Evolutionary conservation across 2,329 filamentous ascomycete genomes (phyloP), one percentile per base, ranked within the genome.

Genomic region (Hirsutella thompsonii): DNA sequence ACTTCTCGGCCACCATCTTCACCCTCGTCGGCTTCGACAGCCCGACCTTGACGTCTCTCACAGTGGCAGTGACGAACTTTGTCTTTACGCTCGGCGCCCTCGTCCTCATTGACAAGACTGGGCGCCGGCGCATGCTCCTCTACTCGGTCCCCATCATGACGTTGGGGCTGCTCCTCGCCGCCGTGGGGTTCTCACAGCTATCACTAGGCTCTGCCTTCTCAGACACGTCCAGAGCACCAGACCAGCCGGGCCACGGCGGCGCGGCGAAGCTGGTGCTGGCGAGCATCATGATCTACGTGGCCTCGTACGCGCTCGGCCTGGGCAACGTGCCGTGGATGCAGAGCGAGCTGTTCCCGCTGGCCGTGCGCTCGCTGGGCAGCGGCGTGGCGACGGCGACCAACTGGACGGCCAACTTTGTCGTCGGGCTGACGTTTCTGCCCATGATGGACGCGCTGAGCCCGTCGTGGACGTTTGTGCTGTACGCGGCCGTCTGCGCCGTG

Each of bases 261-360:
- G 66, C 71, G 1, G 68, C 74, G 3, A 44, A 67, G 21, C 55
- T 80, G 16, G 81, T 95, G 35, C 72, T 95, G 2, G 47, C 75
- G 33, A 82, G 82, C 47, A 81, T 95, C 57, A 81, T 88, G 59
- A 50, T 87, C 8, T 95, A 93, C 59, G 88, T 94, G 2, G 82
- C 85, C 8, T 72, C 81, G 1, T 96, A 93, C 56, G 90, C 90
- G 1, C 68, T 89, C 2, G 90, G 90, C 2, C 70, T 96, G 2
- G 90, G 90, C 8, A 93, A 88, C 52, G 87, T 96, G 3, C 89
- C 90, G 0, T 96, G 90, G 90, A 90, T 94, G 71, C 89, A 94
- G 63, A 86, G 81, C 50, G 90, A 96, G 63, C 73, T 94, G 26
- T 95, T 95, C 55, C 83, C 88, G 1, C 68, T 89, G 37, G 70